phyloP scores from a whole-genome alignment of 495 filamentous ascomycete genomes.

The Rhypophila decipiens region DNA sequence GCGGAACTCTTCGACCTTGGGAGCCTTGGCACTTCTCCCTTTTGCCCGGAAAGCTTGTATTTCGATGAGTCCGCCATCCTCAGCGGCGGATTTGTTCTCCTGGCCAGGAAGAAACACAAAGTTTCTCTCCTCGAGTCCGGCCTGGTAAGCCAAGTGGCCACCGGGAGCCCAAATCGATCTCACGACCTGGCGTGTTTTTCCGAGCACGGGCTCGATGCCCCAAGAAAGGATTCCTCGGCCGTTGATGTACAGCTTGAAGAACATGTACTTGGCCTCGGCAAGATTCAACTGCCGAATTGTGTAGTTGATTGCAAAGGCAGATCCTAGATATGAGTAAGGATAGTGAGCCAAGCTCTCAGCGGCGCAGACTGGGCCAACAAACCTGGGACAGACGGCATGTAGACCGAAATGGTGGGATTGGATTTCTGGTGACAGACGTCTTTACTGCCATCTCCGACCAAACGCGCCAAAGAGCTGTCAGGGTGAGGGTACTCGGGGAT shows the following conservation, averaged over 20 bases:
- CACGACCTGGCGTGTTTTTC: slow-evolving; percentile 28
- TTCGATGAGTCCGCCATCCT: slow-evolving; percentile 48
- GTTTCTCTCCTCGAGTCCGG: slow-evolving; percentile 34
- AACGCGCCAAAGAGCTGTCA: slow-evolving; percentile 36
- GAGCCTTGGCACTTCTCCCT: slow-evolving; percentile 26
- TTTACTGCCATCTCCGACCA: slow-evolving; percentile 5
- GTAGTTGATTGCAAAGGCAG: slow-evolving; percentile 42
- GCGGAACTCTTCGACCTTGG: slow-evolving; percentile 28
- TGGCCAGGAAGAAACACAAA: slow-evolving; percentile 36
- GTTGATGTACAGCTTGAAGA: slow-evolving; percentile 49
- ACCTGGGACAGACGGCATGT: slow-evolving; percentile 45
- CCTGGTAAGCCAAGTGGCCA: slow-evolving; percentile 11
- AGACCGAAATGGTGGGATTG: slow-evolving; percentile 38
- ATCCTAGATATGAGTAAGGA: no score
- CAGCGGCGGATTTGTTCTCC: slow-evolving; percentile 28
- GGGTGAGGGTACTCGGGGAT: slow-evolving; percentile 47
- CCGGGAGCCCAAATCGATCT: slow-evolving; percentile 39
- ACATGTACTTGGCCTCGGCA: slow-evolving; percentile 29
- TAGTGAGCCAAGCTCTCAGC: no score
- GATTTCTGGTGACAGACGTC: slow-evolving; percentile 22
- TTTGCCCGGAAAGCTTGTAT: slow-evolving; percentile 43
- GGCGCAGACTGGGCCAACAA: slow-evolving; percentile 3
- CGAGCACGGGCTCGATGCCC: slow-evolving; percentile 33
- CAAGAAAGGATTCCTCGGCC: slow-evolving; percentile 38
- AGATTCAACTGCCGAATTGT: slow-evolving; percentile 21